Evolutionary conservation across 2,329 filamentous ascomycete species (phyloP).

Genomic region (Talaromyces pinophilus): DNA sequence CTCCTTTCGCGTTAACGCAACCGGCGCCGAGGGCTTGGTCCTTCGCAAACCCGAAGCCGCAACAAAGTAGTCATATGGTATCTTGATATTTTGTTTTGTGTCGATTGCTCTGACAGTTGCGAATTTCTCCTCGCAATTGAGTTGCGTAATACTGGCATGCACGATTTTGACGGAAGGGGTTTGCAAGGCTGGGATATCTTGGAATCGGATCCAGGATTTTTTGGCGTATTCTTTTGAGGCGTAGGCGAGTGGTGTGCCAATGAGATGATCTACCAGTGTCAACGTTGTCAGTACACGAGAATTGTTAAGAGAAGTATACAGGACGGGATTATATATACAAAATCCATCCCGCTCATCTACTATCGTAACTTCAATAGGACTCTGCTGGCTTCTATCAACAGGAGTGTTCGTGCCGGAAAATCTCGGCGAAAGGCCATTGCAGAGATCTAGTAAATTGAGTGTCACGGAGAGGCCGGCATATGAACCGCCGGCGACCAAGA

Average conservation of each 20-base stretch:
- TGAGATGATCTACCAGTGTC: conserved; percentile 56
- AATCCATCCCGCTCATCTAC: conserved; percentile 82
- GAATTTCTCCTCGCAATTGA: conserved; percentile 49
- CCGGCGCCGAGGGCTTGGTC: conserved; percentile 72
- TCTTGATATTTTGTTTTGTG: not conserved
- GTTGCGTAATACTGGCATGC: conserved; percentile 62
- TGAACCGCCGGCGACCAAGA: conserved; percentile 70
- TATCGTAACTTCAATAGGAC: conserved; percentile 69
- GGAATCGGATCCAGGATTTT: conserved; percentile 70
- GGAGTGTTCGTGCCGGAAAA: conserved; percentile 6
- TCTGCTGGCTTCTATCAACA: conserved; percentile 37
- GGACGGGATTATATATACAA: conserved; percentile 51
- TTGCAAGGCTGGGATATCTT: conserved; percentile 66
- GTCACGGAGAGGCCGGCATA: conserved; percentile 70
- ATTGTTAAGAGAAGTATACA: not conserved
- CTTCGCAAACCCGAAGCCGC: conserved; percentile 69
- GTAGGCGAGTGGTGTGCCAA: conserved; percentile 69
- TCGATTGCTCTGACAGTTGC: conserved; percentile 6
- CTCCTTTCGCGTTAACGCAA: conserved; percentile 60
- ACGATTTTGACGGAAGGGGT: conserved; percentile 63
- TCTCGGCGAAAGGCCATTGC: conserved; percentile 51
- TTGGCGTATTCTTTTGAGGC: conserved; percentile 61
- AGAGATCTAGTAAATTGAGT: conserved; percentile 67
- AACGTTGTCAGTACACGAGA: not conserved
- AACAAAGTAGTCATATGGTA: conserved; percentile 72